Evolutionary conservation across 2,329 filamentous ascomycete species (phyloP), one percentile per base, ranked within the genome.

Genomic region (Talaromyces albobiverticillius): DNA sequence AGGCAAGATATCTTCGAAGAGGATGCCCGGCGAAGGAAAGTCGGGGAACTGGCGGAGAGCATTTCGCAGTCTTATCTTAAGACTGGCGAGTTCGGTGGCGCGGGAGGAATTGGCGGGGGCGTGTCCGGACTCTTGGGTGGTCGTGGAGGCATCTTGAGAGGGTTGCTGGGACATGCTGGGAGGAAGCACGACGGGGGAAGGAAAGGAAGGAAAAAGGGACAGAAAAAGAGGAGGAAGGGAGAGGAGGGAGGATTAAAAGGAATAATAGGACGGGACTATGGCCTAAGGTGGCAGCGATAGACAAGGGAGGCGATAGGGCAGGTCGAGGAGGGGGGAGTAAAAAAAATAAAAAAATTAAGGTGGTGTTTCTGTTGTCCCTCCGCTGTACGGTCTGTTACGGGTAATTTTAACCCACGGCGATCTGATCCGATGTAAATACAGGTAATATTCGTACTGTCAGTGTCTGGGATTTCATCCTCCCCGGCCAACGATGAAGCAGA

Each of bases 1-100:
- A 58, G 94, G 94, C 74, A 99, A 87, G 76, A 99, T 97, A 71
- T 99, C 94, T 78, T 96, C 90, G 76, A 99, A 99, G 67, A 95
- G 82, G 69, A 99, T 93, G 72, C 94, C 93, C 43, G 88, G 86
- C 61, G 88, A 86, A 56, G 93, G 93, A 78, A 96, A 97, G 80
- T 97, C 90, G 67, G 86, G 84, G 77, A 90, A 95, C 72, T 91
- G 86, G 74, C 89, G 89, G 64, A 97, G 83, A 57, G 87, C 83
- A 62, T 77, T 75, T 69, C 85, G 80, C 80, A 92, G 81, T 75
- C 71, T 87, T 77, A 82, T 76, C 73, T 82, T 82, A 81, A 86
- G 82, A 82, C 74, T 70, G 76, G 79, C 64, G 76, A 82, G 78
- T 82, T 84, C 79, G 73, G 72, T 57, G 75, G 72, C 54, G 71